A percentile compares a stretch with the other conserved stretches of the same genome.
These are phyloP conservation scores for Salix purpurea DNA, from an alignment of 345 rosid species.

Conservation along the genomic window DNA sequence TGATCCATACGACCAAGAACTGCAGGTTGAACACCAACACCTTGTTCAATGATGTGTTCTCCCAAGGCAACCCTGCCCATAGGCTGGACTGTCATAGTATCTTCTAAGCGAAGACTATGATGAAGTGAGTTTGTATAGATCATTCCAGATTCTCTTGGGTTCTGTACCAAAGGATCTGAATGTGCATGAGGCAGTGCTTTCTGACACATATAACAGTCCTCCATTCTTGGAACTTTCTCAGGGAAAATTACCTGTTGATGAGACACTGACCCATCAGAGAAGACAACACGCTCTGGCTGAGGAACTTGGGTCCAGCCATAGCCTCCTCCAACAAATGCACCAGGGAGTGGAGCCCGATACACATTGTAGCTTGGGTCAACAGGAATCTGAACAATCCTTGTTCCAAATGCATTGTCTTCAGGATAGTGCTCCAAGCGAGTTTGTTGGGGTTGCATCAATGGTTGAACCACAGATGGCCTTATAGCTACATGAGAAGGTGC, in stretches of 20 bases:
- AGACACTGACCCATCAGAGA: slow-evolving; percentile 42
- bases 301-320: slow-evolving; percentile 49
- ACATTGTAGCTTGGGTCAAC: slow-evolving; percentile 41
- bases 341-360: slow-evolving; percentile 36
- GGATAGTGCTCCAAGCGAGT: slow-evolving; percentile 34
- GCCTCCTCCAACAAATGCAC: slow-evolving; percentile 39
- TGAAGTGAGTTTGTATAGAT: slow-evolving; percentile 30
- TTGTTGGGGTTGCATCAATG: slow-evolving; percentile 40
- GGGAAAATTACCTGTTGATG: slow-evolving; percentile 34
- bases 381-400: slow-evolving; percentile 46
- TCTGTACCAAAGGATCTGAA: slow-evolving; percentile 51
- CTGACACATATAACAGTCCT: slow-evolving; percentile 57
- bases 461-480: slow-evolving; percentile 46
- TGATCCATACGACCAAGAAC: slow-evolving; percentile 29
- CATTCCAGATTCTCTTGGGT: slow-evolving; percentile 25
- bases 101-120: slow-evolving; percentile 47
- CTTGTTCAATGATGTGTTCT: slow-evolving; percentile 35
- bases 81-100: slow-evolving; percentile 23
- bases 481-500: slow-evolving; percentile 39
- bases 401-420: slow-evolving; percentile 37
- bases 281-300: slow-evolving; percentile 35
- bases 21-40: slow-evolving; percentile 24
- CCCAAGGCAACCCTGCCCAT: slow-evolving; percentile 30
- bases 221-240: slow-evolving; percentile 37
- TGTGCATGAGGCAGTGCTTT: slow-evolving; percentile 68